Base-by-base conservation (phyloP, 768 basidiomycete species). In the Boletus rubropictus region DNA sequence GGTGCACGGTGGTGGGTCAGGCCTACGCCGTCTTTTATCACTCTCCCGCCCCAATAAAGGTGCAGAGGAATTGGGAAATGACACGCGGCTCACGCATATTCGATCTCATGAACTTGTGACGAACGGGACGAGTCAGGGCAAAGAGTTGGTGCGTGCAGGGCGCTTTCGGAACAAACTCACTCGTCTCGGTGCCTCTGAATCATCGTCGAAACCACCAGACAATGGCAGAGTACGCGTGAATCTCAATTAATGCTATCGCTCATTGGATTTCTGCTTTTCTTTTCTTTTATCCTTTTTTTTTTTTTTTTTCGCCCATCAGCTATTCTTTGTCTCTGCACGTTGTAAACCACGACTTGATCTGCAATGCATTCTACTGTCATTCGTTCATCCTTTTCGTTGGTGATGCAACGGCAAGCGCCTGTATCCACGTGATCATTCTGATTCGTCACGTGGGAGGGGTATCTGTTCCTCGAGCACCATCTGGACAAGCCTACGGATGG, bases 161-260 rank as follows among this genome's bases (percentile, higher is more conserved):
- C 64, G 66, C 33, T 52, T 68, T 43, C 64, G 64, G 24, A 60
- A 43, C 50, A 66, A 47, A 42, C 53, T 66, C 43, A 41, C 50
- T 24, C 64, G 64, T 44, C 31, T 60, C 10, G 66, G 64, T 20
- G 27, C 55, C 39, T 44, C 62, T 36, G 64, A 68, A 37, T 44
- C 64, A 14, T 51, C 62, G 0, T 37, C 62, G 40, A 66, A 53
- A 49, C 64, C 64, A 33, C 64, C 58, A 27, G 66, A 68, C 55
- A 64, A 50, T 50, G 59, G 60, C 42, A 62, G 64, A 65, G 64
- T 68, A 47, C 66, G 64, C 50, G 58, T 66, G 49, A 68, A 68
- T 49, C 64, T 66, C 51, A 38, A 66, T 58, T 66, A 54, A 68
- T 43, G 18, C 29, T 41, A 44, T 42, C 51, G 9, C 43, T 64